Base-by-base conservation (phyloP, 495 filamentous ascomycete genomes). In the Bacidia gigantensis region DNA sequence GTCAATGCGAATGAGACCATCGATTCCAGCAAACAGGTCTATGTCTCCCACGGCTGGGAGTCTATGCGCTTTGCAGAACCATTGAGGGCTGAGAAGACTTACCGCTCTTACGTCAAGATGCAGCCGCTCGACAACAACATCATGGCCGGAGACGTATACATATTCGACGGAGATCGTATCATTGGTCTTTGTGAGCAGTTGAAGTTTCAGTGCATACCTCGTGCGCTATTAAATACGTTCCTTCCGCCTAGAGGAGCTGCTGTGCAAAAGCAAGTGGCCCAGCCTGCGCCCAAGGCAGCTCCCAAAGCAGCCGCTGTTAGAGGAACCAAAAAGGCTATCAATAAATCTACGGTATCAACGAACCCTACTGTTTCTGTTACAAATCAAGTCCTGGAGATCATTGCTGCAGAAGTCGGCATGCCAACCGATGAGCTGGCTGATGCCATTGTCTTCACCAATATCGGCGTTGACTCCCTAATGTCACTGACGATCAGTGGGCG, bases 31-130 rank as follows among this genome's bases (percentile, higher is more conserved):
- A 78, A 84, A 51, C 70, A 79, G 42, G 81, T 86, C 26, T 90
- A 79, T 60, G 79, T 89, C 52, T 85, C 80, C 40, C 86, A 89
- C 58, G 83, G 84, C n/a, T 84, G 86, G 81, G 79, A 84, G 55
- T 81, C 76, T 0, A 76, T 89, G 69, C 73, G 79, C 14, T 79
- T 88, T 53, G 72, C 80, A 53, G 80, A 83, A 58, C 72, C 76
- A 32, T 73, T 89, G 17, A 67, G 71, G 20, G 68, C 73, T 0
- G 70, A 69, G 26, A 82, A 84, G 66, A 80, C 77, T 0, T 90
- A 88, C 58, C 73, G 75, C 45, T 79, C 77, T 3, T 86, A 88
- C 65, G 79, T 86, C 52, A 77, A 76, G 51, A 89, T 82, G 65
- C 71, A 76, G 48, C 52, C 57, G 18, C 65, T 69, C 54, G 67